Evolutionary conservation across 441 rosid genomes (phyloP).

Genomic region (Macaranga tanarius): DNA sequence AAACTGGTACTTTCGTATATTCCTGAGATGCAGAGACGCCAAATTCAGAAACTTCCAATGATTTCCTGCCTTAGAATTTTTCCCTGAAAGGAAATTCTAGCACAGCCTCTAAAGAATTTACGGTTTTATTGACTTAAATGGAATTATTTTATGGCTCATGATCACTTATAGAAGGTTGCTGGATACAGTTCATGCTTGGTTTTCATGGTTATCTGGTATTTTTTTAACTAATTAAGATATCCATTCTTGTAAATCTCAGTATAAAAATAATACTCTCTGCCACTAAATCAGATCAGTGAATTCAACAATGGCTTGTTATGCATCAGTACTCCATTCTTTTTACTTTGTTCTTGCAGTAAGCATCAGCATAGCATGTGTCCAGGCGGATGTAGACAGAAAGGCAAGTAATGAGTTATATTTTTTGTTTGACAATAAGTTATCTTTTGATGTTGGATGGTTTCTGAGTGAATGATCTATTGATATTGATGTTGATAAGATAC

Average conservation of each 20-base stretch:
- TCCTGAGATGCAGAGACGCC: too few species aligned
- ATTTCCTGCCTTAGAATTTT: too few species aligned
- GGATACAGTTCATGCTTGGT: too few species aligned
- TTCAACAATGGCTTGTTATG: neutral
- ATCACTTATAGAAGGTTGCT: neutral
- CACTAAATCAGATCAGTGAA: neutral
- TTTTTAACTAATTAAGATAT: too few species aligned
- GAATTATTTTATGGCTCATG: neutral
- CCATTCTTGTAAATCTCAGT: neutral
- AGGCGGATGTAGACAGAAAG: constrained; percentile 22
- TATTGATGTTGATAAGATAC: too few species aligned
- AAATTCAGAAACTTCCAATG: too few species aligned
- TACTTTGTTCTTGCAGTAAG: neutral
- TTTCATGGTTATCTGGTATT: too few species aligned
- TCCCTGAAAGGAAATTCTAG: too few species aligned
- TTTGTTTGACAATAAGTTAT: neutral
- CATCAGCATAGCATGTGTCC: neutral
- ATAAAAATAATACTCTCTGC: neutral
- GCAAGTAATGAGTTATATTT: neutral
- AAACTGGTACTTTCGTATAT: too few species aligned
- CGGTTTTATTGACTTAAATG: too few species aligned
- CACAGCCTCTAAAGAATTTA: too few species aligned
- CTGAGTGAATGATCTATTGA: neutral
- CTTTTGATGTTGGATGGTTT: neutral
- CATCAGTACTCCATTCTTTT: neutral